Percentiles rank a stretch among this genome's conserved stretches.
These are phyloP conservation scores for Colletotrichum liaoningense DNA, from an alignment of 2,329 filamentous ascomycete species.

Conservation along the genomic window DNA sequence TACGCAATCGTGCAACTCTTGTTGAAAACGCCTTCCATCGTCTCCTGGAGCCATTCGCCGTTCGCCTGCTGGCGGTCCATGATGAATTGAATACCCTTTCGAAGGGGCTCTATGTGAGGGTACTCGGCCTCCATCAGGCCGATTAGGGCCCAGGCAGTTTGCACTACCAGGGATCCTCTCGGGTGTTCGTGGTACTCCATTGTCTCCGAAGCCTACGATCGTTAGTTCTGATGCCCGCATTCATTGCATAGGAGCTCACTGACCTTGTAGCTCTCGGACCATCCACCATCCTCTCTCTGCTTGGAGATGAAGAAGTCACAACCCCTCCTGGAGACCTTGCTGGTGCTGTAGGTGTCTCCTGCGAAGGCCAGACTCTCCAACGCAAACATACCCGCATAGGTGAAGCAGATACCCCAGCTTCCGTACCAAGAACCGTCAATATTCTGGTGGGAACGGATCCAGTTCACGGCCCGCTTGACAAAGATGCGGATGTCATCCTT, in stretches of 20 bases:
- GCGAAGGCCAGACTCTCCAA: conserved; percentile 85
- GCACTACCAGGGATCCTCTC: conserved; percentile 86
- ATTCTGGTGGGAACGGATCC: conserved; percentile 84
- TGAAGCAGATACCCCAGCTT: conserved; percentile 98
- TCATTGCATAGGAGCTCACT: conserved; percentile 35
- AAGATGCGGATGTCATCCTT: conserved; percentile 78
- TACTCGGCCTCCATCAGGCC: conserved; percentile 86
- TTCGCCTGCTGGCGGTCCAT: conserved; percentile 88
- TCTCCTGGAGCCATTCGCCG: conserved; percentile 95
- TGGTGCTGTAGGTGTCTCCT: conserved; percentile 84
- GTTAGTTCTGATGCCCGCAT: conserved; percentile 24
- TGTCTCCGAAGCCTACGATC: conserved; percentile 76
- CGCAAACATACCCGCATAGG: conserved; percentile 96
- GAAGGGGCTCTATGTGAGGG: conserved; percentile 78
- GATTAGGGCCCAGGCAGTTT: conserved; percentile 92
- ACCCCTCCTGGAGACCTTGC: conserved; percentile 75
- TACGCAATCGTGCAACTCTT: conserved; percentile 99
- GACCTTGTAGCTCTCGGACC: conserved; percentile 93
- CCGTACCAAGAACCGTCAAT: conserved; percentile 96
- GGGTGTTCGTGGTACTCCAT: conserved; percentile 80
- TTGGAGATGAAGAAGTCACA: conserved; percentile 89
- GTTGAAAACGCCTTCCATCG: conserved; percentile 98
- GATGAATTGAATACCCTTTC: conserved; percentile 81
- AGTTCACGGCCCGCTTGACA: conserved; percentile 79
- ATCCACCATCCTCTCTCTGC: conserved; percentile 90